Evolutionary conservation across 2,329 filamentous ascomycete species (phyloP).

Genomic region (Calonectria hawksworthii): DNA sequence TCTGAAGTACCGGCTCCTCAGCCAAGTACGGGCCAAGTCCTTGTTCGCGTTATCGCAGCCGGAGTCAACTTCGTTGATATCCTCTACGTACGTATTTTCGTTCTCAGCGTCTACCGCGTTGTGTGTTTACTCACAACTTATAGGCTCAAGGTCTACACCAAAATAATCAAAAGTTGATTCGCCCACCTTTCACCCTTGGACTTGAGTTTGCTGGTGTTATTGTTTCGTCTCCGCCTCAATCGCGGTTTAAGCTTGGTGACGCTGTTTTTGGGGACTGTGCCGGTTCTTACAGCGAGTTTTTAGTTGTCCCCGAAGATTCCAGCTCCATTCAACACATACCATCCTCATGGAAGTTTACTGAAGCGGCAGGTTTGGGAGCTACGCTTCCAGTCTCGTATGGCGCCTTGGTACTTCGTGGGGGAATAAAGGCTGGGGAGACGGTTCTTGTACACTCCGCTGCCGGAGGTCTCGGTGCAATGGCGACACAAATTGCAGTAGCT

Average conservation of each 20-base stretch:
- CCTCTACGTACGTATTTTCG: conserved; percentile 59
- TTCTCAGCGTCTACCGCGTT: background rate
- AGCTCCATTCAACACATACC: conserved; percentile 59
- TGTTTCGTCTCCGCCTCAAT: conserved; percentile 51
- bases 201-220: conserved; percentile 73
- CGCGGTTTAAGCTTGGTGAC: conserved; percentile 60
- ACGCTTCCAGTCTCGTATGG: conserved; percentile 69
- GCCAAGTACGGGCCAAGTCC: conserved; percentile 35
- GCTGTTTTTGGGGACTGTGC: conserved; percentile 66
- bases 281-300: conserved; percentile 67
- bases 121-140: background rate
- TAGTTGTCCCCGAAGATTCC: conserved; percentile 55
- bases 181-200: conserved; percentile 70
- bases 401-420: conserved; percentile 58
- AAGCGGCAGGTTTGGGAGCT: conserved; percentile 67
- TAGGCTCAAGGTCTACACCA: conserved; percentile 70
- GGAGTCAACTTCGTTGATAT: conserved; percentile 73
- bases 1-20: conserved; percentile 41
- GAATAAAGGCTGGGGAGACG: conserved; percentile 60
- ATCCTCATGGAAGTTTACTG: conserved; percentile 57
- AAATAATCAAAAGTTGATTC: conserved; percentile 69
- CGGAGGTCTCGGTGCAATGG: conserved; percentile 68
- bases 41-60: conserved; percentile 63
- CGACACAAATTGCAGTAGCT: conserved; percentile 67
- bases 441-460: conserved; percentile 69